These are phyloP conservation scores for Talaromyces stipitatus DNA, from an alignment of 495 filamentous ascomycete species.

Conservation along the genomic window DNA sequence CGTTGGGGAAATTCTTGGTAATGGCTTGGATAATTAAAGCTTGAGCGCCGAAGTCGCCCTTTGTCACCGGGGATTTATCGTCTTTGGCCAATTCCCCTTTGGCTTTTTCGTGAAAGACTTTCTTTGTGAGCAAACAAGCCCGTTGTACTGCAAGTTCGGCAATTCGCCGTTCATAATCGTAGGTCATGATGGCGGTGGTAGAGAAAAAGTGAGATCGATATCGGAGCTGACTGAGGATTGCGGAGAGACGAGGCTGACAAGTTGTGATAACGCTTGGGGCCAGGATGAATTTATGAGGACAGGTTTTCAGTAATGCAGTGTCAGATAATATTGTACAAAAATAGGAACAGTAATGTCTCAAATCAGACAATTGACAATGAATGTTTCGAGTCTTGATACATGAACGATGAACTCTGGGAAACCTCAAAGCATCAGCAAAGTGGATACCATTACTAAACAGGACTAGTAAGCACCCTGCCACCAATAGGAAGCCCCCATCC, in stretches of 20 bases:
- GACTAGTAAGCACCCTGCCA: too few species aligned
- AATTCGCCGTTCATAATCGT: slow-evolving; percentile 73
- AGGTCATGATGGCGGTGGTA: slow-evolving; percentile 38
- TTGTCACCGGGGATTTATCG: slow-evolving; percentile 93
- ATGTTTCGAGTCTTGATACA: not conserved
- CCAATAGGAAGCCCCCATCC: not conserved
- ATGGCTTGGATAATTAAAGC: slow-evolving; percentile 90
- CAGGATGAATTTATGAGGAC: slow-evolving; percentile 26
- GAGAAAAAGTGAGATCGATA: not conserved
- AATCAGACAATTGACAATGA: not conserved
- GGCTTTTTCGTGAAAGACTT: slow-evolving; percentile 82
- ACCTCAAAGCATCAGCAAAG: not conserved
- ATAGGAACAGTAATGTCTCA: too few species aligned
- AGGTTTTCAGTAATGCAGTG: not conserved
- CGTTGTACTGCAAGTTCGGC: slow-evolving; percentile 90
- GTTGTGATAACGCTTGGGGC: slow-evolving; percentile 38
- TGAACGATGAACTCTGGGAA: not conserved
- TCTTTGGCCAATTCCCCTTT: slow-evolving; percentile 92
- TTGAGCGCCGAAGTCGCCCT: slow-evolving; percentile 96
- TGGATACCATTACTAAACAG: not conserved
- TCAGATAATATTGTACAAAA: not conserved
- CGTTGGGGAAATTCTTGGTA: slow-evolving; percentile 77
- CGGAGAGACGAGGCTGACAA: slow-evolving; percentile 35
- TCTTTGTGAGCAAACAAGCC: slow-evolving; percentile 80
- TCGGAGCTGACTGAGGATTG: slow-evolving; percentile 26